phyloP scores from a whole-genome alignment of 768 basidiomycete species.

The Boletus vinaceobasis region DNA sequence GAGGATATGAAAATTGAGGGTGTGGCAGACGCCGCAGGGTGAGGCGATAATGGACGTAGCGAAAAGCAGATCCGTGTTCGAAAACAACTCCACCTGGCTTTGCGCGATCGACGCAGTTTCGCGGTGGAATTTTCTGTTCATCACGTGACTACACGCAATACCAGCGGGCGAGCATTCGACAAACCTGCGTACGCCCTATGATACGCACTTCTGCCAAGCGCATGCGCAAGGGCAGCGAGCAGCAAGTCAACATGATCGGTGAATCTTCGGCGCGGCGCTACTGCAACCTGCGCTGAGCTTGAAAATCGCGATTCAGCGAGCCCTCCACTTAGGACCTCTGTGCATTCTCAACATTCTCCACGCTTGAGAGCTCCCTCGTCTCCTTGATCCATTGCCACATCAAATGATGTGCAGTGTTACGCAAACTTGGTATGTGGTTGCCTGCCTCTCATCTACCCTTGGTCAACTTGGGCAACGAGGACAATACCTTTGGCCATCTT shows the following conservation, averaged over 20 bases:
- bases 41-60: conserved; percentile 10
- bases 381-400: conserved; percentile 2
- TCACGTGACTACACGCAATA: not conserved
- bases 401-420: not conserved
- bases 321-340: not conserved
- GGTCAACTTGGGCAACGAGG: not conserved
- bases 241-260: conserved; percentile 16
- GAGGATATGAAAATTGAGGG: conserved; percentile 8
- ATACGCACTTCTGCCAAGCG: not conserved
- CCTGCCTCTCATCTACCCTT: not conserved
- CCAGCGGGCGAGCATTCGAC: not conserved
- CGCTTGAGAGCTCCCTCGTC: not conserved
- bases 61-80: conserved; percentile 16
- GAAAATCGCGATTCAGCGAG: conserved; percentile 19
- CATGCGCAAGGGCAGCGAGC: no score
- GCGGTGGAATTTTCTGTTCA: not conserved
- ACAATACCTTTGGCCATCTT: not conserved
- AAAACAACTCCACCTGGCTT: not conserved
- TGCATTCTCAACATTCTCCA: not conserved
- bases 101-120: conserved; percentile 6
- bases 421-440: conserved; percentile 8
- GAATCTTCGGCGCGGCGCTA: conserved; percentile 19
- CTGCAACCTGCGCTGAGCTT: conserved; percentile 12
- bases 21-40: conserved; percentile 26
- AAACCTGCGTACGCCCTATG: not conserved